These are phyloP conservation scores for Seminavis robusta DNA, from an alignment of 108 stramenopile species.

Conservation along the genomic window DNA sequence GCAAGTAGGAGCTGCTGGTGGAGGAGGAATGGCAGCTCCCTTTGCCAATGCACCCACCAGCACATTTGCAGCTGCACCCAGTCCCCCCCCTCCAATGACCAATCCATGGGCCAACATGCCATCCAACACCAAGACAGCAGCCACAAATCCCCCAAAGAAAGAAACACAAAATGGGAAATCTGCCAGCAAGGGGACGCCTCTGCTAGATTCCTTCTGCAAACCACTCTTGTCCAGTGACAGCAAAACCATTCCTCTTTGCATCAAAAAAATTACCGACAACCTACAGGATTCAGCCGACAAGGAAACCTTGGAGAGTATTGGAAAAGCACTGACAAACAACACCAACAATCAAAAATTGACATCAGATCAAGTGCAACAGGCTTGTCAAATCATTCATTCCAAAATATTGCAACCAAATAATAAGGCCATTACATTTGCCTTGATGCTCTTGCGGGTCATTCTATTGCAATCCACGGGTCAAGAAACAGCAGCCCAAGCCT, in stretches of 20 bases:
- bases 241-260: conserved; percentile 42
- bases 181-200: conserved; percentile 16
- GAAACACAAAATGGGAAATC: conserved; percentile 1
- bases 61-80: conserved; percentile 1
- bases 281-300: conserved; percentile 8
- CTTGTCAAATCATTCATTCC: conserved; percentile 5
- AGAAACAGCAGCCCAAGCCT: background rate
- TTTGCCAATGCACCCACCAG: conserved; percentile 20
- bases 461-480: conserved; percentile 23
- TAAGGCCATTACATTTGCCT: conserved; percentile 32
- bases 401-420: background rate
- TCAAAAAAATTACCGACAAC: conserved; percentile 27
- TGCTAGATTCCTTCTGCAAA: conserved; percentile 45
- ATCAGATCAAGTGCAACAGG: conserved; percentile 15
- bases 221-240: conserved; percentile 64
- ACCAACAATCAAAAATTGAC: conserved; percentile 5
- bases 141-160: conserved; percentile 6
- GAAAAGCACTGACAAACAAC: background rate
- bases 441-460: conserved; percentile 57
- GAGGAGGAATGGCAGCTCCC: conserved; percentile 4
- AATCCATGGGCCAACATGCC: conserved; percentile 65
- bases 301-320: conserved; percentile 17
- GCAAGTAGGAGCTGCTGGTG: conserved; percentile 33
- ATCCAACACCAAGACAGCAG: conserved; percentile 1
- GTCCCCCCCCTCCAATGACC: background rate